Conservation (phyloP, 805 yeast genomes). For the Metschnikowia kofuensis region DNA sequence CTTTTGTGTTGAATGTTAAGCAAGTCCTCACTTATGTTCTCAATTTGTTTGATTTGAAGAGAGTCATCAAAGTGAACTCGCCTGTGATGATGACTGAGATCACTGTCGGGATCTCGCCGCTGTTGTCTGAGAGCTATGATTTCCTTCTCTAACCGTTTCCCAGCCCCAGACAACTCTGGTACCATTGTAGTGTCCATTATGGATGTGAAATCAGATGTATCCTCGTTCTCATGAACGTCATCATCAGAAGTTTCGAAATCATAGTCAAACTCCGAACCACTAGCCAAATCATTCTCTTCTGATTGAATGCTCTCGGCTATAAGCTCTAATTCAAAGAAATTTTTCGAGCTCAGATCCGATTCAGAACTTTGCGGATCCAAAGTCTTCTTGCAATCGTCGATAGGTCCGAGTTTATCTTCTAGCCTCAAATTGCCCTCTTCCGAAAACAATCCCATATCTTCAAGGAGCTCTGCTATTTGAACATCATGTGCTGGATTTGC, state of each 20-base stretch:
- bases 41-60: slow-evolving; percentile 58
- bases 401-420: background rate
- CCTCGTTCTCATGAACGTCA: slow-evolving; percentile 38
- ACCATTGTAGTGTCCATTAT: slow-evolving; percentile 20
- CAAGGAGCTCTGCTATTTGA: slow-evolving; percentile 28
- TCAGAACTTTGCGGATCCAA: background rate
- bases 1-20: slow-evolving; percentile 24
- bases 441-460: slow-evolving; percentile 31
- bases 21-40: slow-evolving; percentile 50
- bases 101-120: background rate
- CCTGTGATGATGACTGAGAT: background rate
- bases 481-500: slow-evolving; percentile 7
- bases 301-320: slow-evolving; percentile 47
- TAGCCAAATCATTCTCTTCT: background rate
- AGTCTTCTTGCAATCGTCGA: background rate
- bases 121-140: slow-evolving; percentile 28
- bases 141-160: slow-evolving; percentile 39
- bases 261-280: slow-evolving; percentile 5
- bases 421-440: background rate
- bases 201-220: slow-evolving; percentile 23
- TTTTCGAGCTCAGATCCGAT: background rate
- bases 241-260: slow-evolving; percentile 23
- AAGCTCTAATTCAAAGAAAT: slow-evolving; percentile 51
- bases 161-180: slow-evolving; percentile 11
- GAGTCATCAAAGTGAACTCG: slow-evolving; percentile 53